Base-by-base conservation (phyloP, 768 basidiomycete genomes). In the Auricularia heimuer region DNA sequence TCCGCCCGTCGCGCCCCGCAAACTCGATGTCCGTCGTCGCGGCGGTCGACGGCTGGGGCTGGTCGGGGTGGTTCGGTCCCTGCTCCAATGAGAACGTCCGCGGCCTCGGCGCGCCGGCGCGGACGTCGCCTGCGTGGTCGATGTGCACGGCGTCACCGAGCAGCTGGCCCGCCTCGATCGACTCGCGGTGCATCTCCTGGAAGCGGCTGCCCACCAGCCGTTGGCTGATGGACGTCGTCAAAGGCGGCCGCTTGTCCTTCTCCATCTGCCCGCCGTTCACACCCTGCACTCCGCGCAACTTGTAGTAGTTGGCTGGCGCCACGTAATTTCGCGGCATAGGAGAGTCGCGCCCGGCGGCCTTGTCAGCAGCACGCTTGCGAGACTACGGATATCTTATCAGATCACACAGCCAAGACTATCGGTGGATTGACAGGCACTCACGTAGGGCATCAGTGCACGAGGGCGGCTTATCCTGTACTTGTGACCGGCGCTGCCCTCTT, bases 241-340 rank as follows among this genome's bases (percentile, higher is more conserved):
- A 74, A 1, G 67, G 81, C 82, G 47, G 80, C 77, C 63, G 76
- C 34, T 73, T 65, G 73, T 73, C 66, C 75, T 78, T 78, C 3
- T 78, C 75, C 67, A 11, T 80, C 77, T 63, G 85, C 82, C 39
- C 81, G 77, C 86, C 86, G 64, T 77, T 85, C 33, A 90, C 78
- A 8, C 84, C 85, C 62, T 78, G 80, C 3, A 89, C 78, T 33
- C 80, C 77, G 29, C 85, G 81, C 37, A 92, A 80, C 71, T 87
- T 86, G 77, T 92, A 92, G 72, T 88, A 92, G 64, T 86, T 83
- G 4, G 87, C 89, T 6, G 90, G 90, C 3, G 88, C 88, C 8
- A 91, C 84, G 70, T 90, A 92, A 4, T 60, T 34, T 1, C 56
- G 56, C 6, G 56, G 56, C 56, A 60, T 12, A 33, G 56, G 56